Base-by-base conservation (phyloP, 2,329 filamentous ascomycete species). In the Ophiognomonia clavigignenti-juglandacearum region DNA sequence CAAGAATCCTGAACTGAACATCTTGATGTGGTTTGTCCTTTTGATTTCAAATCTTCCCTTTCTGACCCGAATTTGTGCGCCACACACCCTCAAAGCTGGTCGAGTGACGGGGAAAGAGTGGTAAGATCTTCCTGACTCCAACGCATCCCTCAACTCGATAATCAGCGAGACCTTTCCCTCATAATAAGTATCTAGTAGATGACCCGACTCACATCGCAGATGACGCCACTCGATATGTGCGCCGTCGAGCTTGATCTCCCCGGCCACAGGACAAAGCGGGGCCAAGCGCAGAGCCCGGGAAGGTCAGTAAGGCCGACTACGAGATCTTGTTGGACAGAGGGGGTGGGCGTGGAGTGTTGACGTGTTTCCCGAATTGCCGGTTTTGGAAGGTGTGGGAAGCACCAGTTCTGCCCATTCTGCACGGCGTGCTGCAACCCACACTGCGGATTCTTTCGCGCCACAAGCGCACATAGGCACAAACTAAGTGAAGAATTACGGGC, bases 311-410 rank as follows among this genome's bases (percentile, higher is more conserved):
- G n/a, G 37, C 37, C 44, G 29, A 41, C 11, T 14, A 23, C 14
- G 24, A 23, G 19, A 39, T 23, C 24, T 24, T 23, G 38, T 40
- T 29, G 38, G 10, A 24, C 23, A n/a, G n/a, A 39, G 26, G 23
- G 18, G 20, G 27, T 40, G 29, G 37, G 44, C 37, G 38, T 36
- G 38, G 37, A 23, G 27, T n/a, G 32, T 34, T 46, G 44, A 41
- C 39, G 31, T 41, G 44, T 40, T 46, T 46, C 44, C 44, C 44
- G 44, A 46, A 46, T 46, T 46, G 6, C 44, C 37, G 19, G 22
- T 41, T 46, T 14, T n/a, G 44, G 44, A 40, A 46, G 44, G 44
- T 46, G 18, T 35, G 19, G 31, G 29, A 36, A n/a, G n/a, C n/a
- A n/a, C n/a, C n/a, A n/a, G n/a, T n/a, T n/a, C n/a, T n/a, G n/a